These are phyloP conservation scores for Betula pendula DNA, from an alignment of 306 rosid species.

Conservation along the genomic window DNA sequence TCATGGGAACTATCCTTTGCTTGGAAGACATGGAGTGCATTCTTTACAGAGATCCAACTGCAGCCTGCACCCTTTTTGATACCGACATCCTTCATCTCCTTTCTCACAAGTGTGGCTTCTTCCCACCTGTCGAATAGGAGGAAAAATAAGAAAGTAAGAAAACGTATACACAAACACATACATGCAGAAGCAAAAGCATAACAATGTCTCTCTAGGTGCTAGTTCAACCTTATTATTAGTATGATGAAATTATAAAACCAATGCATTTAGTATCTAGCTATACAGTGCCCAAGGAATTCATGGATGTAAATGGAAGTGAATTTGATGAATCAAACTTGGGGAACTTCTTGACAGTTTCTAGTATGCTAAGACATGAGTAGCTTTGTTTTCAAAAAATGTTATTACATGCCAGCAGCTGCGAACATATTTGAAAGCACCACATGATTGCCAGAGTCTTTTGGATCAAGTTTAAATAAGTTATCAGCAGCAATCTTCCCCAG, in stretches of 20 bases:
- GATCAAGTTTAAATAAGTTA: constrained; percentile 76
- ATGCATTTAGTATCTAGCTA: background rate
- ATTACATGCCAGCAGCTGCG: constrained; percentile 82
- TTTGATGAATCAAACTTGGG: background rate
- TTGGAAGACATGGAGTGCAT: constrained; percentile 63
- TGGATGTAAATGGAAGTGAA: background rate
- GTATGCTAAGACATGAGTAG: background rate
- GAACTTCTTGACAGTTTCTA: background rate
- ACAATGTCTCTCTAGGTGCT: background rate
- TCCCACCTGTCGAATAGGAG: constrained; percentile 63
- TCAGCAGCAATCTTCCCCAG: constrained; percentile 80
- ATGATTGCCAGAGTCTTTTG: constrained; percentile 84
- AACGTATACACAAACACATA: background rate
- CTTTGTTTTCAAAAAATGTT: background rate
- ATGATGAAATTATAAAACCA: background rate
- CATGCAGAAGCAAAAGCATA: constrained; percentile 1
- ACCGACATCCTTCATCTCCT: constrained; percentile 77
- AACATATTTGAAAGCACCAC: constrained; percentile 82
- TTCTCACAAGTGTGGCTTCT: constrained; percentile 76
- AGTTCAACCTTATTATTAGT: background rate
- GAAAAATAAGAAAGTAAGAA: background rate
- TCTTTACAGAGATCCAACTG: constrained; percentile 80
- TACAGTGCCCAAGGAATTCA: constrained; percentile 1
- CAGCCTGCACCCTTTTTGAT: constrained; percentile 71
- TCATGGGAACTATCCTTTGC: constrained; percentile 76